A percentile compares a stretch with the other conserved stretches of the same genome.
These are phyloP conservation scores for Multifurca ochricompacta DNA, from an alignment of 768 basidiomycete genomes.

Conservation along the genomic window DNA sequence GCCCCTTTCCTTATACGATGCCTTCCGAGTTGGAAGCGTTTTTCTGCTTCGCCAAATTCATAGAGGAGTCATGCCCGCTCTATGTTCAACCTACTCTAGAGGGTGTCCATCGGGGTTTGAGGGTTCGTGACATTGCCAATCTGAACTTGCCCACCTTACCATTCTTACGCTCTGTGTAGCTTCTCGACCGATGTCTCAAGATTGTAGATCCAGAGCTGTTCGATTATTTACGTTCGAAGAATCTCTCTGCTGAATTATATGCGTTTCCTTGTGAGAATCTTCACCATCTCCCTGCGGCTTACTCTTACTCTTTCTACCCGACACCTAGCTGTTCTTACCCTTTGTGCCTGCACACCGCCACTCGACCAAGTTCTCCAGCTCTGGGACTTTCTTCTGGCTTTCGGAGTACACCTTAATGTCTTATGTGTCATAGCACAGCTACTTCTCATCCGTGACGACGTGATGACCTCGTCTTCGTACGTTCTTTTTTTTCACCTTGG, in stretches of 20 bases:
- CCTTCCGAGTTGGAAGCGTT: conserved; percentile 98
- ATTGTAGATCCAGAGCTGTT: conserved; percentile 87
- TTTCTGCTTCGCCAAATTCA: conserved; percentile 93
- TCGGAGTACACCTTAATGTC: conserved; percentile 94
- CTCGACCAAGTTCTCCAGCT: conserved; percentile 88
- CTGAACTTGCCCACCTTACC: background rate
- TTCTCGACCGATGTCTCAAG: conserved; percentile 86
- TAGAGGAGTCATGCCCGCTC: conserved; percentile 89
- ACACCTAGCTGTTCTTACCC: conserved; percentile 72
- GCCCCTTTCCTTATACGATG: conserved; percentile 95
- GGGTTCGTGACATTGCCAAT: conserved; percentile 45
- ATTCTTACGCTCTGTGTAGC: conserved; percentile 36
- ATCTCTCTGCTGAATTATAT: conserved; percentile 92
- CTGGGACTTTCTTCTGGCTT: conserved; percentile 97
- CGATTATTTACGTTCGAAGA: conserved; percentile 75
- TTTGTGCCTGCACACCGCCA: conserved; percentile 96
- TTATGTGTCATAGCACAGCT: conserved; percentile 96
- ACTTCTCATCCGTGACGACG: conserved; percentile 79
- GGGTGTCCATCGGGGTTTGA: conserved; percentile 91
- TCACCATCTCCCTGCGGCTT: background rate
- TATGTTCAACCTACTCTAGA: conserved; percentile 95
- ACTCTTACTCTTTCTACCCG: conserved; percentile 1
- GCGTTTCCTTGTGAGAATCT: conserved; percentile 83
- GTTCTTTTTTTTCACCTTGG: conserved; percentile 22
- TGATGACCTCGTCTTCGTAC: conserved; percentile 83